Evolutionary conservation across 345 rosid species (phyloP), one percentile per base, ranked within the genome.

Genomic region (Brassica juncea): DNA sequence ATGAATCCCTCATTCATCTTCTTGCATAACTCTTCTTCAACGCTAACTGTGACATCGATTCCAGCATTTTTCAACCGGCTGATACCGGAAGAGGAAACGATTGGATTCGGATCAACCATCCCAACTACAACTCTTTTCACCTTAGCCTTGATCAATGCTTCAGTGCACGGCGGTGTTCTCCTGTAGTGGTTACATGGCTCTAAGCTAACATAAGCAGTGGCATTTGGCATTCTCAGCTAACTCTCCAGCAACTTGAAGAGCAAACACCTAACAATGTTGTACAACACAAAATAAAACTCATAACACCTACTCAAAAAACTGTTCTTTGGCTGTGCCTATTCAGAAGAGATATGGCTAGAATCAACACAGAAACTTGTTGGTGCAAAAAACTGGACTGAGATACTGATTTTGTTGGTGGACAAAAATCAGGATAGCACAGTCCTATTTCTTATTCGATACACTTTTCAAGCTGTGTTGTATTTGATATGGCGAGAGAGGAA

Each of bases 151-250:
- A 93, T 86, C 75, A 93, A 55, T 16, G 98, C 99, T 79, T 95
- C 96, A 32, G 90, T 79, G 66, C 96, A 93, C 0, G 99, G 97
- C 16, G 97, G 97, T 35, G 97, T 95, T 86, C 97, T 88, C 11
- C 99, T 97, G 66, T 85, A 81, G 82, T 91, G 97, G 72, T 95
- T 90, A 80, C 99, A 90, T 1, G 99, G 99, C 82, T 95, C 99
- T 54, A 93, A 82, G 75, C 91, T 91, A 82, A 93, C 98, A 69
- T 93, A 95, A 66, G 96, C 91, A 42, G 96, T 19, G 19, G 19
- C 19, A 72, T 85, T 85, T 19, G 19, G 19, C 19, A 72, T 85
- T 85, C 86, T 91, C 89, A 14, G 92, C 96, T 80, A 87, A 88
- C 27, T 84, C 87, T 52, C 92, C 91, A 44, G 97, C 97, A 82